phyloP scores from a whole-genome alignment of 2,329 filamentous ascomycete species.

The Macroventuria anomochaeta region DNA sequence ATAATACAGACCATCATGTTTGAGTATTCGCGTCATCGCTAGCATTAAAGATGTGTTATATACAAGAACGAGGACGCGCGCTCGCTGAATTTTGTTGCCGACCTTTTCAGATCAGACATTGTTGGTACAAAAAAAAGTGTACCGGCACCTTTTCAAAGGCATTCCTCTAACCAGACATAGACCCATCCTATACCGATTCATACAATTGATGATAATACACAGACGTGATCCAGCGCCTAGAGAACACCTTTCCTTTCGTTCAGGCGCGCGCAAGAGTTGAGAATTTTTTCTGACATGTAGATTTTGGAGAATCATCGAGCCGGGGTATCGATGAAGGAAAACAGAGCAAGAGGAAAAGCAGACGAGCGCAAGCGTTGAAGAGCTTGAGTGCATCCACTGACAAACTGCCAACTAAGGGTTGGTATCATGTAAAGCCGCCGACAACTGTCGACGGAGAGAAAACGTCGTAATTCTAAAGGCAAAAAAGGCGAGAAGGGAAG shows the following conservation, averaged over 20 bases:
- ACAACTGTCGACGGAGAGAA: conserved; percentile 15
- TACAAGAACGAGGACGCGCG: conserved; percentile 20
- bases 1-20: conserved; percentile 2
- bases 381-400: conserved; percentile 3
- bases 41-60: conserved; percentile 39
- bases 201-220: conserved; percentile 40
- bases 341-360: conserved; percentile 19
- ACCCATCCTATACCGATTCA: conserved; percentile 28
- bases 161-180: conserved; percentile 17
- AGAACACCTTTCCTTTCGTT: conserved; percentile 22
- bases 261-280: conserved; percentile 35
- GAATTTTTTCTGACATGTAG: conserved; percentile 31
- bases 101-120: conserved; percentile 18
- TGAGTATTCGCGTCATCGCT: conserved; percentile 14
- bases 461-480: conserved; percentile 15
- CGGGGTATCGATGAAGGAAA: conserved; percentile 19
- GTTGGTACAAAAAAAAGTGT: conserved; percentile 30
- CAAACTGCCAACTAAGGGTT: conserved; percentile 19
- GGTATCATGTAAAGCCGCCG: conserved; percentile 15
- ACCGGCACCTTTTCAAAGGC: conserved; percentile 29
- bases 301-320: conserved; percentile 26
- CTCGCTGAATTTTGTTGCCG: conserved; percentile 25
- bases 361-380: conserved; percentile 7
- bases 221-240: conserved; percentile 39
- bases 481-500: conserved; percentile 14